A percentile compares a stretch with the other conserved stretches of the same genome.
Evolutionary conservation across 768 basidiomycete species (phyloP).

Genomic region (Suillus americanus): DNA sequence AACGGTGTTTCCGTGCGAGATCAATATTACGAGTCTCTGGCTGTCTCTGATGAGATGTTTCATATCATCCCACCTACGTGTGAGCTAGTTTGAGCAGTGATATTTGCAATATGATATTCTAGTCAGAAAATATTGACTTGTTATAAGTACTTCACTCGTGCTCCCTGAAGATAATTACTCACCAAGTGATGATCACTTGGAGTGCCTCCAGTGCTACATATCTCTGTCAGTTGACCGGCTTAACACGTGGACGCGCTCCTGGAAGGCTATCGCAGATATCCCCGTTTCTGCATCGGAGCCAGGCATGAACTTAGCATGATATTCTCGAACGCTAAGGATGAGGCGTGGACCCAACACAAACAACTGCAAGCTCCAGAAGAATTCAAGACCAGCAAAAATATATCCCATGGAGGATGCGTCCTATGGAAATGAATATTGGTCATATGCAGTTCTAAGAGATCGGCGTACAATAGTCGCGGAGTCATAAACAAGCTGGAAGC

Average conservation of each 20-base stretch:
- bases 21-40: background rate
- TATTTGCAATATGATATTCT: background rate
- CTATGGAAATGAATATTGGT: background rate
- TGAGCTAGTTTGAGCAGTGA: background rate
- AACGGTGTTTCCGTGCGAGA: background rate
- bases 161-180: background rate
- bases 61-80: background rate
- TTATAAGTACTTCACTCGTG: background rate
- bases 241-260: background rate
- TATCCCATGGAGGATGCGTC: background rate
- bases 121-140: background rate
- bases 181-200: background rate
- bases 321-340: background rate
- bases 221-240: background rate
- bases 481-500: background rate
- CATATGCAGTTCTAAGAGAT: background rate
- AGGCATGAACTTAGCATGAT: background rate
- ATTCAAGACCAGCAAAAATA: background rate
- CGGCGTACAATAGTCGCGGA: background rate
- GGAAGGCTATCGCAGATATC: background rate
- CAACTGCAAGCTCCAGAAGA: background rate
- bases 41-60: background rate
- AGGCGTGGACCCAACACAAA: background rate
- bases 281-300: background rate
- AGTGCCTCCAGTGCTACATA: background rate